Base-by-base conservation (phyloP, 441 rosid species). In the Melastoma candidum region DNA sequence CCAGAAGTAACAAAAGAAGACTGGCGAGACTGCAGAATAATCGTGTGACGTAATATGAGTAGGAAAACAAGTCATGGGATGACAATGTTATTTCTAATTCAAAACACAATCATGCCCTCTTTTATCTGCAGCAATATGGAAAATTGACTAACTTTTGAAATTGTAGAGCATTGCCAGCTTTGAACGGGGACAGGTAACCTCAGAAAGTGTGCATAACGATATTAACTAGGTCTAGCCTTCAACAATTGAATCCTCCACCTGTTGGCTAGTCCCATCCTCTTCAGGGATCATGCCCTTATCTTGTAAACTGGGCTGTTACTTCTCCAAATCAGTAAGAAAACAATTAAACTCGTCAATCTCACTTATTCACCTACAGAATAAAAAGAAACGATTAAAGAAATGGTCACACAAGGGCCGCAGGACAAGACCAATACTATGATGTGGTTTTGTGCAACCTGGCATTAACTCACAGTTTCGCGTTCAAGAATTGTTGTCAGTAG, bases 151-250 rank as follows among this genome's bases (percentile, higher is more conserved):
- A 17, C 22, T 17, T 17, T 17, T 17, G 22, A 17, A 17, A 17
- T 17, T 17, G 22, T 17, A 17, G 22, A 17, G 22, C 22, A 32
- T 32, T 8, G 6, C 1, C 41, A 2, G 41, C 8, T 32, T 32
- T 32, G 41, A 13, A 49, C 53, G 5, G 39, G 36, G 53, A 25
- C 36, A 13, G 53, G 29, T 22, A 9, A 49, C 24, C 53, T 11
- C 29, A 29, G 41, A 32, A 32, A 8, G 41, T 8, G 8, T 13
- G 2, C n/a, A 48, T 14, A 10, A 10, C 10, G 7, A 10, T 25
- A 10, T 48, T n/a, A 48, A 11, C 2, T 14, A 14, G 26, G 45
- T 43, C 59, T 49, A 32, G 68, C 79, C 79, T 68, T 46, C 8
- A 6, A 36, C 41, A 26, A 11, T 50, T 2, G 54, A 29, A 60